Base-by-base conservation (phyloP, 495 filamentous ascomycete genomes). In the Sporormia fimetaria region DNA sequence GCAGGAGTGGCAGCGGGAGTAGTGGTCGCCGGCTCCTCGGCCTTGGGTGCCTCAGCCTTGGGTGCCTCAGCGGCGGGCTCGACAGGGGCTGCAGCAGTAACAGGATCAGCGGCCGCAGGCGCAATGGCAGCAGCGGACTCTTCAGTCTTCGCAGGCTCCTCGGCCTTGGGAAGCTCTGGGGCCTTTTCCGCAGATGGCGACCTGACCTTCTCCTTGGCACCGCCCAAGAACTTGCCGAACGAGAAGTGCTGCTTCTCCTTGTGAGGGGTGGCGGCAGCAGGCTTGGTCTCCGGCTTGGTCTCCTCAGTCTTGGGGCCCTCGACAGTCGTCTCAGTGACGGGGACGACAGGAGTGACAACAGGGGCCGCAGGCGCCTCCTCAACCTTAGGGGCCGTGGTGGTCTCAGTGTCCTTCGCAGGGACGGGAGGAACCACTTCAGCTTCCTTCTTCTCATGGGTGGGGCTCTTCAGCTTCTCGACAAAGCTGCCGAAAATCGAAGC, bases 401-500 rank as follows among this genome's bases (percentile, higher is more conserved):
- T 32, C 31, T 51, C 42, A 6, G 47, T 23, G 31, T 61, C 60
- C 49, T 60, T 61, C 7, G 54, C 49, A 21, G 56, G 52, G 14
- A 58, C 56, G 18, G 52, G 33, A n/a, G 54, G 53, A 16, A 42
- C 58, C 30, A 60, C 41, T 6, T 65, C 62, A 23, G 53, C 32
- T 33, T 59, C 54, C 41, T 60, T 55, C 58, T 64, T 64, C 55
- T 65, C 62, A 32, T 45, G 42, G 21, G 51, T 52, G 1, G 62
- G 62, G 49, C 55, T 59, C 42, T 51, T 57, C 21, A 63, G 42
- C 40, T 56, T 54, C 38, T 57, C 49, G 21, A 52, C 51, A 42
- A 63, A 57, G 28, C 34, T 49, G 42, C 60, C 60, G 40, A 65
- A 65, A 54, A 65, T 61, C 39, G 54, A 58, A 18, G 42, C 49